phyloP scores from a whole-genome alignment of 2,329 filamentous ascomycete genomes.

The Trichoderma brevicompactum region DNA sequence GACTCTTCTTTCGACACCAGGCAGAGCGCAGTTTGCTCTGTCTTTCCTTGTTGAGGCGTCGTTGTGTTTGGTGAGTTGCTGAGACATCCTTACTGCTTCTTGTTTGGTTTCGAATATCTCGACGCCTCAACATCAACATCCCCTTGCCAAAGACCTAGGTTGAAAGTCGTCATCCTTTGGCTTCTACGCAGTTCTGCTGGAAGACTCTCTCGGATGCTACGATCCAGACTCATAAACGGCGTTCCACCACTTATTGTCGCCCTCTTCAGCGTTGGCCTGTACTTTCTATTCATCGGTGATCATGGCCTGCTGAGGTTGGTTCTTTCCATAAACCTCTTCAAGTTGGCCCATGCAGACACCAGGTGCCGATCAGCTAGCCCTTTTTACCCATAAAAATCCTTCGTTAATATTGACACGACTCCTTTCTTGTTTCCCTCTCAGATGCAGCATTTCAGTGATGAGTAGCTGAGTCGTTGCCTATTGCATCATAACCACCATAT shows the following conservation, averaged over 20 bases:
- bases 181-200: not conserved
- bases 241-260: conserved; percentile 13
- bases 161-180: not conserved
- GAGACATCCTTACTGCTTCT: not conserved
- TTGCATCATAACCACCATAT: no score
- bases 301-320: conserved; percentile 25
- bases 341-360: not conserved
- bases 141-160: not conserved
- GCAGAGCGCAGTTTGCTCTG: conserved; percentile 5
- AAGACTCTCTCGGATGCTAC: not conserved
- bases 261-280: conserved; percentile 6
- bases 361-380: not conserved
- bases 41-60: not conserved
- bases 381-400: no score
- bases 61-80: conserved; percentile 24
- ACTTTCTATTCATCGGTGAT: conserved; percentile 2
- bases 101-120: not conserved
- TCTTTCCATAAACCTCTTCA: not conserved
- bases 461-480: no score
- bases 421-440: not conserved
- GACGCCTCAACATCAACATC: not conserved
- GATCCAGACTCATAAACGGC: not conserved
- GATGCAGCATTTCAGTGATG: no score
- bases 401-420: no score
- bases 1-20: not conserved